A percentile compares a stretch with the other conserved stretches of the same genome.
Evolutionary conservation across 768 basidiomycete genomes (phyloP).

Genomic region (Mycena leptocephala): DNA sequence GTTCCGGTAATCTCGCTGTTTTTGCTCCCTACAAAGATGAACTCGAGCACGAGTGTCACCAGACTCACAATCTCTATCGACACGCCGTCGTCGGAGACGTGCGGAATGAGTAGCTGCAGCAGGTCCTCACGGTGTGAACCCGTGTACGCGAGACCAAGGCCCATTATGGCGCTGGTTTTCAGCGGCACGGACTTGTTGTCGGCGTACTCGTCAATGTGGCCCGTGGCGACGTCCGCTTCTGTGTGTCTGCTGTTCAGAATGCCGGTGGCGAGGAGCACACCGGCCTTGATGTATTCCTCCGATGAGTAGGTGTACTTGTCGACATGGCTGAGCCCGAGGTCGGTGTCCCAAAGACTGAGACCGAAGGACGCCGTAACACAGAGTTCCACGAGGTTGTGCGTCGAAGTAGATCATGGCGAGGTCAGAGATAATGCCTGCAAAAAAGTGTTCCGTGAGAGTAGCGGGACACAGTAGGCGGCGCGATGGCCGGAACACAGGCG

Average conservation of each 20-base stretch:
- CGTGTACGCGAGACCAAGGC: constrained; percentile 95
- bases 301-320: too few relatives aligned
- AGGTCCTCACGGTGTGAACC: constrained; percentile 94
- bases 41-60: constrained; percentile 90
- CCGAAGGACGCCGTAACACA: too few relatives aligned
- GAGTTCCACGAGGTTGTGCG: too few relatives aligned
- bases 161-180: constrained; percentile 93
- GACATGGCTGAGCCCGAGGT: constrained; percentile 92
- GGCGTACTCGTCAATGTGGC: too few relatives aligned
- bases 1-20: constrained; percentile 93
- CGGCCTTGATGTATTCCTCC: constrained; percentile 99
- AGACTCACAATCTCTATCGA: constrained; percentile 94
- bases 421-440: too few relatives aligned
- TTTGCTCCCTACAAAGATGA: constrained; percentile 95
- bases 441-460: too few relatives aligned
- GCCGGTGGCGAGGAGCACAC: constrained; percentile 95
- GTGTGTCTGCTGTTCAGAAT: constrained; percentile 90
- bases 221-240: too few relatives aligned
- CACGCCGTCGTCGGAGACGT: constrained; percentile 84
- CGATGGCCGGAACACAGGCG: too few relatives aligned
- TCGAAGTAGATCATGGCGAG: too few relatives aligned
- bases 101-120: constrained; percentile 80
- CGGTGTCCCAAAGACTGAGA: constrained; percentile 99
- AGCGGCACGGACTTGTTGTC: too few relatives aligned
- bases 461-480: too few relatives aligned